Conservation (phyloP, 2,329 filamentous ascomycete species). For the Dendryphion nanum region DNA sequence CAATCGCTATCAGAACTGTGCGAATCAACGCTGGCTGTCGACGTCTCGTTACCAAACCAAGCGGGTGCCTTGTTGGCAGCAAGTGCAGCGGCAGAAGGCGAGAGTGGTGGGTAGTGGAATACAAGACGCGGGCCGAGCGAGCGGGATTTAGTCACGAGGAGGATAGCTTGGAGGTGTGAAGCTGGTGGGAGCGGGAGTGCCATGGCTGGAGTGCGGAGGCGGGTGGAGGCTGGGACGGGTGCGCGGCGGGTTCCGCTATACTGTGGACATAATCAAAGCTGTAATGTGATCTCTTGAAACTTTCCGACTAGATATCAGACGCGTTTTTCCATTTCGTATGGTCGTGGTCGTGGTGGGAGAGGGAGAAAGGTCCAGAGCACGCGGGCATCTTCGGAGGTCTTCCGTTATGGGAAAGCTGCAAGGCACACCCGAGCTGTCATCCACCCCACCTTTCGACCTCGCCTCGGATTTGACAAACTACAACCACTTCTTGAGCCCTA, state of each 20-base stretch:
- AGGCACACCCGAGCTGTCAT: no score
- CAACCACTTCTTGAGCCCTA: no score
- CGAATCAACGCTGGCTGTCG: slow-evolving; percentile 34
- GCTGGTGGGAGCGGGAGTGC: slow-evolving; percentile 33
- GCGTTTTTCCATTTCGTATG: no score
- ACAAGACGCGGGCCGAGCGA: slow-evolving; percentile 41
- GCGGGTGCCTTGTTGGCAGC: slow-evolving; percentile 30
- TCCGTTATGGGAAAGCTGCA: no score
- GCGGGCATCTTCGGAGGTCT: not conserved
- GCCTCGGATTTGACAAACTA: no score
- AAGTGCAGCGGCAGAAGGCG: slow-evolving; percentile 34
- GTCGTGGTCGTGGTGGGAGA: not conserved
- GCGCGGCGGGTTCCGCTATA: no score
- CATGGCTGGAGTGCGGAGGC: no score
- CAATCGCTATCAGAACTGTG: slow-evolving; percentile 36
- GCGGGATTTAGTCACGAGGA: slow-evolving; percentile 41
- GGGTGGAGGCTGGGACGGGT: no score
- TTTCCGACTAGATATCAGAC: no score
- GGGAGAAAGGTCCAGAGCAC: not conserved
- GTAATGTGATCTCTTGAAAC: no score
- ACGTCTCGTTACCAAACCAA: slow-evolving; percentile 39
- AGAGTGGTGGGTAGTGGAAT: slow-evolving; percentile 43
- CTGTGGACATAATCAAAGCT: no score
- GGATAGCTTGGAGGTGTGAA: slow-evolving; percentile 40
- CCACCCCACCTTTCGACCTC: no score